phyloP scores from a whole-genome alignment of 305 asterid species.

The Fraxinus sp. region DNA sequence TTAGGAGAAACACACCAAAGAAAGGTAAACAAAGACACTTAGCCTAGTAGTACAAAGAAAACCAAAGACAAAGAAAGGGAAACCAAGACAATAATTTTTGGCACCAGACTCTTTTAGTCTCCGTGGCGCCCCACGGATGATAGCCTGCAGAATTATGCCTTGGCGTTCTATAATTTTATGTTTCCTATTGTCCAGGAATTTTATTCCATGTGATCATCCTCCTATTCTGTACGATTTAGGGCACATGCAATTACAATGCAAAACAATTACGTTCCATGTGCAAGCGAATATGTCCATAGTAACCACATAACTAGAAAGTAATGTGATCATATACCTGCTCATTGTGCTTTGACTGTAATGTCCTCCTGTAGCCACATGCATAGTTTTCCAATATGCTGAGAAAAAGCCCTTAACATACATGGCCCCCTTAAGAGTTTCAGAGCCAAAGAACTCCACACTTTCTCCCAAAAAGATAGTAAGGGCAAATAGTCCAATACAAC shows the following conservation, averaged over 20 bases:
- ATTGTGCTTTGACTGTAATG: neutral
- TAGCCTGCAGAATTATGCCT: neutral
- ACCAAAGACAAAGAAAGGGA: neutral
- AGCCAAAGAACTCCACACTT: slow-evolving; percentile 25
- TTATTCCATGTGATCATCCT: neutral
- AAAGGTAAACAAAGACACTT: neutral
- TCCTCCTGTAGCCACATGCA: neutral
- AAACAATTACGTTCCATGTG: neutral
- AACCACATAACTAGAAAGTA: neutral
- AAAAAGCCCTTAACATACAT: neutral
- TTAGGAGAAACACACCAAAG: neutral
- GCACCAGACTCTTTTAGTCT: neutral
- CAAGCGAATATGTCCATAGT: neutral
- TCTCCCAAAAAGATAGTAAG: neutral
- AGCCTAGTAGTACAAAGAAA: neutral
- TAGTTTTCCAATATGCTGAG: neutral
- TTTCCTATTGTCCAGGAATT: neutral
- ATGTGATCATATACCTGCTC: neutral
- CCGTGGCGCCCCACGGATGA: neutral
- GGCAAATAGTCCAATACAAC: neutral
- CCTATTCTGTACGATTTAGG: neutral
- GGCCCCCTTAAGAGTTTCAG: slow-evolving; percentile 33
- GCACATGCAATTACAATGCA: neutral
- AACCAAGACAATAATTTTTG: neutral
- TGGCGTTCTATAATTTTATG: neutral